These are phyloP conservation scores for Geotrichum bryndzae DNA, from an alignment of 1,139 yeast species.

Conservation along the genomic window DNA sequence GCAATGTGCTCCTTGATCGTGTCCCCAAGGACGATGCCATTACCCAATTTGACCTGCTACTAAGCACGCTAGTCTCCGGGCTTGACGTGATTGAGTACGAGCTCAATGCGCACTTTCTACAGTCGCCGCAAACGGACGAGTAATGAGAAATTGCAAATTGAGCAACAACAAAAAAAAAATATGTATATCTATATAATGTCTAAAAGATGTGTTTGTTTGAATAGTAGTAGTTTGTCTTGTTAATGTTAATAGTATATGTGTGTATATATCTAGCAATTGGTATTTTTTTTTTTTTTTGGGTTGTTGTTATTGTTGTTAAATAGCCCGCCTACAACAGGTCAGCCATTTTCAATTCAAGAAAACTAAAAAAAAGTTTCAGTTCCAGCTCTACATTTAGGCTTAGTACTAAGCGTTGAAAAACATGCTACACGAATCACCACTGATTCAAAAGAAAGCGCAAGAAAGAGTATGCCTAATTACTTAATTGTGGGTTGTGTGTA, in stretches of 20 bases:
- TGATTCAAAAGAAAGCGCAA: not conserved
- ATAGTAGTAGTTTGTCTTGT: too few relatives aligned
- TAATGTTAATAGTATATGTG: too few relatives aligned
- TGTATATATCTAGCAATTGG: too few relatives aligned
- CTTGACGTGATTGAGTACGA: conserved; percentile 20
- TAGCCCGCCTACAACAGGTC: too few relatives aligned
- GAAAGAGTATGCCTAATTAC: not conserved
- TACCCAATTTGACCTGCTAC: conserved; percentile 28
- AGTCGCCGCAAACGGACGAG: not conserved
- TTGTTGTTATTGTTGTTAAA: too few relatives aligned
- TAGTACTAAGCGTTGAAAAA: not conserved
- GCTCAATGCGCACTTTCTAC: conserved; percentile 3
- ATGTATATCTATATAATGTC: too few relatives aligned
- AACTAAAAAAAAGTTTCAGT: too few relatives aligned
- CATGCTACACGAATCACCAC: not conserved
- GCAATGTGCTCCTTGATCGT: conserved; percentile 31
- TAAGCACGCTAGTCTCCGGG: conserved; percentile 29
- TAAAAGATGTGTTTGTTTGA: too few relatives aligned
- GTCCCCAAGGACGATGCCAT: conserved; percentile 30
- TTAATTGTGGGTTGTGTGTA: not conserved
- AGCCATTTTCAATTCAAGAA: too few relatives aligned
- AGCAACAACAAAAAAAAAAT: not conserved
- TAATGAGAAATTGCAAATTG: not conserved
- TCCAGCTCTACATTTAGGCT: not conserved
- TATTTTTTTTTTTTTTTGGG: too few relatives aligned